Conservation (phyloP, 768 basidiomycete genomes). For the Sporobolomyces phaffii region DNA sequence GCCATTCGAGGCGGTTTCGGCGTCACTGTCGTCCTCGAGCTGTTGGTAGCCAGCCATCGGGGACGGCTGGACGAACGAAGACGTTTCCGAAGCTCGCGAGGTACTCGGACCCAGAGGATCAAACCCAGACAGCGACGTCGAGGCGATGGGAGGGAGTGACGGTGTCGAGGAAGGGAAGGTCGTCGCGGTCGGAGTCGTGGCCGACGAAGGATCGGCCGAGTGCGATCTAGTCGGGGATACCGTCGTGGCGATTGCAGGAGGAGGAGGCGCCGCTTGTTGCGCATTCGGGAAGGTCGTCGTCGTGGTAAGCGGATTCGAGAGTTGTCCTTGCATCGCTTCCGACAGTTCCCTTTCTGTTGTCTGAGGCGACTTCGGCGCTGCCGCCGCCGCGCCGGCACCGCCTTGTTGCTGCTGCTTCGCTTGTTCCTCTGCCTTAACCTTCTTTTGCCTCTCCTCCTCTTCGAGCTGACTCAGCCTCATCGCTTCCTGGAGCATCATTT, state of each 20-base stretch:
- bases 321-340: slow-evolving; percentile 23
- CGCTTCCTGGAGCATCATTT: slow-evolving; percentile 99
- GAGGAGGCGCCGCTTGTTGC: too few species aligned
- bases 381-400: not conserved
- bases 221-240: too few species aligned
- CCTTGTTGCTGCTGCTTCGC: not conserved
- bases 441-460: slow-evolving; percentile 83
- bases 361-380: not conserved
- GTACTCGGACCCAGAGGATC: not conserved
- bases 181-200: not conserved
- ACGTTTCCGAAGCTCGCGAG: slow-evolving; percentile 5
- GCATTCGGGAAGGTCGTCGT: not conserved
- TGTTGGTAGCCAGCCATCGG: slow-evolving; percentile 23
- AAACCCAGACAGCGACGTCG: not conserved
- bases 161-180: not conserved
- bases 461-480: slow-evolving; percentile 92
- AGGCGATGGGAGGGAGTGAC: not conserved
- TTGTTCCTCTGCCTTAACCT: slow-evolving; percentile 46
- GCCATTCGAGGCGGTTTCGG: not conserved
- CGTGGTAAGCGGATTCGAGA: not conserved
- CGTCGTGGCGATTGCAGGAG: too few species aligned
- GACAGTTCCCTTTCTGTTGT: slow-evolving; percentile 21
- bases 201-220: not conserved
- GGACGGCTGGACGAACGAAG: not conserved
- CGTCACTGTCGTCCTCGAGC: slow-evolving; percentile 22